Percentiles rank a stretch among this genome's conserved stretches.
Evolutionary conservation across 2,329 filamentous ascomycete species (phyloP).

Genomic region (Reticulascus tulasneorum): DNA sequence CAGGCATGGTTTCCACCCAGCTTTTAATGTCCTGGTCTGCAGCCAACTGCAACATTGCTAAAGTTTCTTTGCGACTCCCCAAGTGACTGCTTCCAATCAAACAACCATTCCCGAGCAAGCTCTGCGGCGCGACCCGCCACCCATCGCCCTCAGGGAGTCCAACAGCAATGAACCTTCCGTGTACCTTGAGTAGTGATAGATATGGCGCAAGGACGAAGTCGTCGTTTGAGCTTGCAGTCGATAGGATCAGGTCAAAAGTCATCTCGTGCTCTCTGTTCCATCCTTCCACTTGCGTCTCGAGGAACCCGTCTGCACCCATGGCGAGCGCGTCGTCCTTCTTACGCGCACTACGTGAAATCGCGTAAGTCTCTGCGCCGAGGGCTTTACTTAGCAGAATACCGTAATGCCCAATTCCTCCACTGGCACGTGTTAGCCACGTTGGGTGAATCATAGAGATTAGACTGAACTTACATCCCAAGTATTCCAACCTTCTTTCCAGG

Average conservation of each 20-base stretch:
- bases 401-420: constrained; percentile 60
- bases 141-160: constrained; percentile 53
- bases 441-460: not conserved
- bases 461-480: constrained; percentile 41
- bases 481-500: constrained; percentile 62
- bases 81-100: constrained; percentile 37
- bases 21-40: constrained; percentile 47
- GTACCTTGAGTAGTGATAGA: constrained; percentile 50
- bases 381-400: constrained; percentile 61
- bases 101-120: constrained; percentile 50
- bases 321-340: constrained; percentile 48
- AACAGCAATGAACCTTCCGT: constrained; percentile 60
- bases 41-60: constrained; percentile 51
- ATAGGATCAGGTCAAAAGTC: constrained; percentile 50
- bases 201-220: constrained; percentile 56
- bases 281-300: constrained; percentile 27
- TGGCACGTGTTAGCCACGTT: not conserved
- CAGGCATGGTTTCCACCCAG: constrained; percentile 38
- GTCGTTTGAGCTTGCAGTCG: constrained; percentile 31
- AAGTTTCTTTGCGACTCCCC: constrained; percentile 45
- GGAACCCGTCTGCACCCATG: constrained; percentile 46
- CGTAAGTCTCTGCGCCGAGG: constrained; percentile 53
- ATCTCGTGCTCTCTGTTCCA: constrained; percentile 45
- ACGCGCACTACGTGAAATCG: constrained; percentile 43
- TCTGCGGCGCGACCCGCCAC: constrained; percentile 44